Percentiles rank a stretch among this genome's conserved stretches.
Conservation (phyloP, 2,329 filamentous ascomycete genomes). For the Penicillium sp. region DNA sequence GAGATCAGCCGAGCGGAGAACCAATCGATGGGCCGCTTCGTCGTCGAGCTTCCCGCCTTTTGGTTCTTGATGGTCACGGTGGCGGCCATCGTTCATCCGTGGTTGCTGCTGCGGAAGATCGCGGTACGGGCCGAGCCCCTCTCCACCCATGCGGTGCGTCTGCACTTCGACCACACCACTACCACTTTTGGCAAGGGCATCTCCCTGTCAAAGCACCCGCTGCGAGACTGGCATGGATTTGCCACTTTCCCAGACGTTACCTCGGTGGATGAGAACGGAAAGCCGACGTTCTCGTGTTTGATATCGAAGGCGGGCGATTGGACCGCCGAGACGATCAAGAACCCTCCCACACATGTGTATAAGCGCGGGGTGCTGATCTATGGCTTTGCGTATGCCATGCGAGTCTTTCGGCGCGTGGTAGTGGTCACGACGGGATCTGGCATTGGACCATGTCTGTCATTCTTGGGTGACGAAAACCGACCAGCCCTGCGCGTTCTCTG, state of each 20-base stretch:
- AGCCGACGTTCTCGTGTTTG: conserved; percentile 60
- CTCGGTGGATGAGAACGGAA: conserved; percentile 17
- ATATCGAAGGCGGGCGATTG: conserved; percentile 72
- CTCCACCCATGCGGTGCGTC: conserved; percentile 66
- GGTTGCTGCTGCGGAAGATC: conserved; percentile 66
- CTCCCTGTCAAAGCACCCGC: conserved; percentile 58
- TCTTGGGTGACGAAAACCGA: conserved; percentile 49
- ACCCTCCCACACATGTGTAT: conserved; percentile 61
- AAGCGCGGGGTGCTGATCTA: conserved; percentile 63
- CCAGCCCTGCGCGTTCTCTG: conserved; percentile 59
- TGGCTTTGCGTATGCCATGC: conserved; percentile 64
- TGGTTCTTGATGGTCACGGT: conserved; percentile 67
- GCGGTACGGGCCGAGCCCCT: conserved; percentile 62
- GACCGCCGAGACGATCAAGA: conserved; percentile 61
- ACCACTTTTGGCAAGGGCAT: conserved; percentile 55
- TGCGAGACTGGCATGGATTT: conserved; percentile 71
- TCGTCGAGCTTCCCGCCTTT: conserved; percentile 52
- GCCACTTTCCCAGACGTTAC: conserved; percentile 62
- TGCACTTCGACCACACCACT: conserved; percentile 63
- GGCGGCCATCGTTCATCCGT: conserved; percentile 63
- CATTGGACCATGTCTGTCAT: conserved; percentile 64
- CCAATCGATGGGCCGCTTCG: conserved; percentile 34
- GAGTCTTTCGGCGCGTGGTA: conserved; percentile 61
- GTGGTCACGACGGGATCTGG: conserved; percentile 69
- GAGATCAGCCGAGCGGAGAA: conserved; percentile 36